Evolutionary conservation across 2,329 filamentous ascomycete species (phyloP).

Genomic region (Beauveria australis): DNA sequence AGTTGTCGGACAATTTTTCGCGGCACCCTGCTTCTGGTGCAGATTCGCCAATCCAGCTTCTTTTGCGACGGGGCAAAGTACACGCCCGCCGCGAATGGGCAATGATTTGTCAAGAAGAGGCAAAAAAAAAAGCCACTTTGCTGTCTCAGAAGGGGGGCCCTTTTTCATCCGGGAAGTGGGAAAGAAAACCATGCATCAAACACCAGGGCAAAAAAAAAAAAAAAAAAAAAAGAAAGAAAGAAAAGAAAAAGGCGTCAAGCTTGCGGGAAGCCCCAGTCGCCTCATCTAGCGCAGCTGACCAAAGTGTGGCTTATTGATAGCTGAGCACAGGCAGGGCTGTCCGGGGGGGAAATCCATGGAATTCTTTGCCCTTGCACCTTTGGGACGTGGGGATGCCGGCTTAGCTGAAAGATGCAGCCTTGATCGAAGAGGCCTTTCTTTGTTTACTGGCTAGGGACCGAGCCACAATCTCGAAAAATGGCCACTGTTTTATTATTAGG

Average conservation of each 20-base stretch:
- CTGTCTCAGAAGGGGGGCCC: background rate
- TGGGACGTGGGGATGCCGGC: constrained; percentile 1
- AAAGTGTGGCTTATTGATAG: background rate
- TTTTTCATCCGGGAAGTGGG: background rate
- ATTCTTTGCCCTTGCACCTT: background rate
- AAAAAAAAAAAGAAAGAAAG: background rate
- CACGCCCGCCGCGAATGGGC: background rate
- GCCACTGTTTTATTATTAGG: background rate
- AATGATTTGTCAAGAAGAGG: background rate
- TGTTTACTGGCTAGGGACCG: background rate
- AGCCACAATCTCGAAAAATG: background rate
- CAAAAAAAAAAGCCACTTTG: background rate
- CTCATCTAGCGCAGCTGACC: background rate
- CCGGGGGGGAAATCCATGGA: background rate
- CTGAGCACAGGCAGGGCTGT: constrained; percentile 8
- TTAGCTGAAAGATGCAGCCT: constrained; percentile 6
- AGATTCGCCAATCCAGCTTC: constrained; percentile 2
- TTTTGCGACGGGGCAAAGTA: background rate
- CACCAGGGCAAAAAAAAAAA: background rate
- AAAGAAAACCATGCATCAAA: background rate
- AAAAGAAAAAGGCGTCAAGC: constrained; percentile 1
- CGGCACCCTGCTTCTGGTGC: background rate
- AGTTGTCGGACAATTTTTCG: background rate
- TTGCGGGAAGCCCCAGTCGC: constrained; percentile 3
- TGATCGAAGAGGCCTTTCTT: background rate